Base-by-base conservation (phyloP, 2,329 filamentous ascomycete genomes). In the Cordyceps cicadae region DNA sequence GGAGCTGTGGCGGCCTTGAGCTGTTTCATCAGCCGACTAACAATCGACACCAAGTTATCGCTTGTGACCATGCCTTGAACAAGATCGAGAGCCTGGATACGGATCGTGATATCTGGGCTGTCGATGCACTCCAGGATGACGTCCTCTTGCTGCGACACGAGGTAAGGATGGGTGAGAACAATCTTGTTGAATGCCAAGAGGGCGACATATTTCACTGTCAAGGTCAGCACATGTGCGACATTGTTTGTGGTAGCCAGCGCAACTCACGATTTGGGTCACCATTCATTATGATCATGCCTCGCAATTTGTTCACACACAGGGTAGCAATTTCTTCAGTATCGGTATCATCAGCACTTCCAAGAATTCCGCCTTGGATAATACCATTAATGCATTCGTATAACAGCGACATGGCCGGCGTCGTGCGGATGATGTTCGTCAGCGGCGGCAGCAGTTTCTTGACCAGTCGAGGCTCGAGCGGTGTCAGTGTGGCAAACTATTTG, bases 351-450 rank as follows among this genome's bases (percentile, higher is more conserved):
- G 87, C 86, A 50, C 87, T 90, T 37, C 91, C 90, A 54, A 99
- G 78, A 61, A 99, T 96, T 0, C 94, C 94, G 32, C 94, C 94
- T 71, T 97, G 92, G 62, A 99, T 96, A 64, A 99, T 96, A 26
- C 94, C 94, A 72, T 96, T 97, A 74, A 99, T 97, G 70, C 94
- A 99, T 75, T 99, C 94, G 68, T 99, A 99, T 6, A 97, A 77
- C 32, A 99, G 76, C n/a, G 94, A 97, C 94, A 97, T 97, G 32
- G 94, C 94, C 5, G 90, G 89, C 0, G 94, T 99, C 0, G 92
- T 96, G 67, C 90, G 88, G 65, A 99, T 97, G 53, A 99, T 88
- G 66, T 90, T 91, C 0, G 92, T 96, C 63, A 99, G 77, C 17
- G 94, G 94, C 8, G 93, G 91, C 34, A 97, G 77, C 17, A 99